phyloP scores from a whole-genome alignment of 352 stramenopile species.

The Phytophthora sp. region DNA sequence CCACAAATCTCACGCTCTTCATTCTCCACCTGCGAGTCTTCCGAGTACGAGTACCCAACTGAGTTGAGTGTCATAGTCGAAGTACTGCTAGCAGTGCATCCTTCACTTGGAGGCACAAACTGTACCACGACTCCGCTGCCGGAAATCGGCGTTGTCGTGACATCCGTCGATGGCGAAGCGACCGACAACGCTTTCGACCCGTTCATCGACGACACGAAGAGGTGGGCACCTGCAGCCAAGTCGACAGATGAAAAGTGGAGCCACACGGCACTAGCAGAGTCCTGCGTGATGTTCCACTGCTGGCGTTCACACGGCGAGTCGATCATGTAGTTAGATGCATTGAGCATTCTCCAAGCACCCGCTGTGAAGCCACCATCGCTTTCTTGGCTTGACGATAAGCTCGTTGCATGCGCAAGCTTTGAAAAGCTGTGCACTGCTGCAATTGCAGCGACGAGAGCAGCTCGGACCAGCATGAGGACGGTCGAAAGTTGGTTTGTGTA shows the following conservation, averaged over 20 bases:
- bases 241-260: slow-evolving; percentile 45
- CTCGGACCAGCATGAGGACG: slow-evolving; percentile 8
- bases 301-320: slow-evolving; percentile 41
- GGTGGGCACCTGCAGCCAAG: slow-evolving; percentile 38
- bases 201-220: slow-evolving; percentile 45
- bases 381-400: slow-evolving; percentile 21
- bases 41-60: slow-evolving; percentile 48
- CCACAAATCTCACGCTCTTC: slow-evolving; percentile 55
- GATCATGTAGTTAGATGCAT: slow-evolving; percentile 44
- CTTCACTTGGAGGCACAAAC: slow-evolving; percentile 43
- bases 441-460: not conserved
- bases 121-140: slow-evolving; percentile 44
- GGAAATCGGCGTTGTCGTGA: slow-evolving; percentile 39
- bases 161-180: slow-evolving; percentile 23
- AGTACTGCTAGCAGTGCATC: slow-evolving; percentile 15
- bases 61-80: slow-evolving; percentile 37
- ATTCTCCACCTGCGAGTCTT: slow-evolving; percentile 40
- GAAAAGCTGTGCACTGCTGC: not conserved
- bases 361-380: slow-evolving; percentile 45
- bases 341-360: slow-evolving; percentile 36
- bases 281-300: slow-evolving; percentile 56
- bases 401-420: not conserved
- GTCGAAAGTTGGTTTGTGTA: slow-evolving; percentile 12
- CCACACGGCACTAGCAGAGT: slow-evolving; percentile 45
- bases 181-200: slow-evolving; percentile 36